Evolutionary conservation across 164 flowering plant genomes (phyloP).

Genomic region (Piper betle): DNA sequence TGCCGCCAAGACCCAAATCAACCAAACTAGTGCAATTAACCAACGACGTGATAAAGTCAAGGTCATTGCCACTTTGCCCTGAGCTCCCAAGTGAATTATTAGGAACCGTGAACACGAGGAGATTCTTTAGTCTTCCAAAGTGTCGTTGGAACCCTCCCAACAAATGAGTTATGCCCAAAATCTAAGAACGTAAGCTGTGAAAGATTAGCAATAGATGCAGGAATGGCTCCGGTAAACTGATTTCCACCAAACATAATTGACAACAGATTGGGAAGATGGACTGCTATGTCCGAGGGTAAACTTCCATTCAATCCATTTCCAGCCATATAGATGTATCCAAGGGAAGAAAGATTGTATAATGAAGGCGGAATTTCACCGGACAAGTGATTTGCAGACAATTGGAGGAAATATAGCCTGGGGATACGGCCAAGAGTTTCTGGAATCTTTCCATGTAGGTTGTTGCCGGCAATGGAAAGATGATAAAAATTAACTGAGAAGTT

Average conservation of each 20-base stretch:
- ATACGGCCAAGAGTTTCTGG: constrained; percentile 28
- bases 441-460: constrained; percentile 23
- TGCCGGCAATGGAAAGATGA: constrained; percentile 5
- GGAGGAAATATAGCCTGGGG: constrained; percentile 13
- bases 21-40: constrained; percentile 1
- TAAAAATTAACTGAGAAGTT: too few species aligned
- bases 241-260: background rate
- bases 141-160: too few species aligned
- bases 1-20: background rate
- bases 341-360: constrained; percentile 36
- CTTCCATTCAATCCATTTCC: constrained; percentile 25
- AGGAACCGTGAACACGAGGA: background rate
- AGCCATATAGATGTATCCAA: constrained; percentile 15
- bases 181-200: background rate
- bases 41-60: constrained; percentile 1
- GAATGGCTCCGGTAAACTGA: background rate
- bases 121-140: background rate
- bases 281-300: constrained; percentile 7
- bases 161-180: background rate
- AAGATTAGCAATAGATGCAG: constrained; percentile 5
- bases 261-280: constrained; percentile 17
- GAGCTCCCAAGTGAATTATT: too few species aligned
- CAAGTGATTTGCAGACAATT: constrained; percentile 22
- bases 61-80: background rate
- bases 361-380: constrained; percentile 29